Evolutionary conservation across 306 rosid genomes (phyloP), one percentile per base, ranked within the genome.

Genomic region (Sicyos baderoa): DNA sequence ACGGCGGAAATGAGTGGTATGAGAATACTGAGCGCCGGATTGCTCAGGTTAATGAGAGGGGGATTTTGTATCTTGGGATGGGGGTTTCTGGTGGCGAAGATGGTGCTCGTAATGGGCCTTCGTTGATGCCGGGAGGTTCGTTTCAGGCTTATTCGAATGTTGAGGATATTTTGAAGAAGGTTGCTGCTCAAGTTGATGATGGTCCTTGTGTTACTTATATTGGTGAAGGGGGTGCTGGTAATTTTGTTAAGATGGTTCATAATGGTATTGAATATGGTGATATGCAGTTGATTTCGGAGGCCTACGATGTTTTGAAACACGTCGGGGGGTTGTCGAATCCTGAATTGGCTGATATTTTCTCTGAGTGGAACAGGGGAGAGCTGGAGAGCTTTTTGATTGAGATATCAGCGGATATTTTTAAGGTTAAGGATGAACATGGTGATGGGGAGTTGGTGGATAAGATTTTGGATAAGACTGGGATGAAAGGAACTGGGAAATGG

Each of bases 401-500:
- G 71, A 92, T 92, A 8, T 89, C 98, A 0, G 95, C 93, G 0
- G 95, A 92, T 76, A 92, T 92, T 44, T 92, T 92, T 27, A 89
- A 79, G 75, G 96, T 92, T 3, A 89, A 81, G 76, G 98, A 92
- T 48, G 90, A 76, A 0, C 73, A 55, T 42, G 86, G 77, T 0
- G 91, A 84, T 54, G 98, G 93, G 7, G 80, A 74, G 50, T 82
- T 92, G 84, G 98, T 92, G 44, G 98, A 92, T 68, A 89, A 84
- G 81, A 84, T 92, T 73, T 76, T 89, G 80, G 98, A 92, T 44
- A 92, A 89, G 81, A 92, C 98, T 0, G 98, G 98, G 1, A 92
- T 92, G 95, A 92, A 92, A 72, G 96, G 96, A 5, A 92, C 98
- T 0, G 96, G 98, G 37, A 92, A 92, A 74, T 92, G 96, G 98